Evolutionary conservation across 2,329 filamentous ascomycete species (phyloP).

Genomic region (Phialophora macrospora): DNA sequence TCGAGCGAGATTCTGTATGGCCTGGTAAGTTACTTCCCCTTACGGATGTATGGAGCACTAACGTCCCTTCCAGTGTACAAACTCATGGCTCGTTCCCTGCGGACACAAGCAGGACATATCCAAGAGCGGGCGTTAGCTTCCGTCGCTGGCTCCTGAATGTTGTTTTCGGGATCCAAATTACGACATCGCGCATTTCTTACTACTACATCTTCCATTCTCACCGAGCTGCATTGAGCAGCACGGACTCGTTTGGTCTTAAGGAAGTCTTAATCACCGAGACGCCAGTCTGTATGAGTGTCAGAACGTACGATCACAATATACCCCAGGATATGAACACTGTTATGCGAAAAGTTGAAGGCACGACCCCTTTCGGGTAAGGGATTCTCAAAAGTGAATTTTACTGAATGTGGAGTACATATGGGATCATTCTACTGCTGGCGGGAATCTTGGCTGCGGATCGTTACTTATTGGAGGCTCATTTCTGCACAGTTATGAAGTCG

Average conservation of each 20-base stretch:
- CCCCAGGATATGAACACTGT: conserved; percentile 25
- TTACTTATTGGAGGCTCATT: background rate
- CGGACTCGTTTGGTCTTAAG: conserved; percentile 4
- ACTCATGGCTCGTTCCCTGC: conserved; percentile 69
- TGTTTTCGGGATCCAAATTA: background rate
- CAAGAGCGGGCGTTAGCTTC: conserved; percentile 63
- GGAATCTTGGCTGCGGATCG: background rate
- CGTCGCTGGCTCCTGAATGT: conserved; percentile 30
- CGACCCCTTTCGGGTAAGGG: background rate
- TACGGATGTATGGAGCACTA: conserved; percentile 3
- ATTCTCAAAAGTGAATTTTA: conserved; percentile 25
- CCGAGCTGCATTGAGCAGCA: background rate
- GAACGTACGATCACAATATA: conserved; percentile 35
- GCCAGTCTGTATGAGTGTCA: conserved; percentile 32
- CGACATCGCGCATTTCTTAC: background rate
- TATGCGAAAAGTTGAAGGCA: conserved; percentile 13
- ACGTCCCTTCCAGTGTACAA: conserved; percentile 62
- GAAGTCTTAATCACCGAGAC: conserved; percentile 8
- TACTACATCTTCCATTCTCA: background rate
- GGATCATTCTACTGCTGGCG: background rate
- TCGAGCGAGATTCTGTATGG: conserved; percentile 90
- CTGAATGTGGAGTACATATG: conserved; percentile 14
- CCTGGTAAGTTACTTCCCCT: conserved; percentile 66
- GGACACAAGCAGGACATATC: conserved; percentile 67
- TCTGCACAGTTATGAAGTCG: background rate